A percentile compares a stretch with the other conserved stretches of the same genome.
These are phyloP conservation scores for Balakata baccata DNA, from an alignment of 345 rosid genomes.

Conservation along the genomic window DNA sequence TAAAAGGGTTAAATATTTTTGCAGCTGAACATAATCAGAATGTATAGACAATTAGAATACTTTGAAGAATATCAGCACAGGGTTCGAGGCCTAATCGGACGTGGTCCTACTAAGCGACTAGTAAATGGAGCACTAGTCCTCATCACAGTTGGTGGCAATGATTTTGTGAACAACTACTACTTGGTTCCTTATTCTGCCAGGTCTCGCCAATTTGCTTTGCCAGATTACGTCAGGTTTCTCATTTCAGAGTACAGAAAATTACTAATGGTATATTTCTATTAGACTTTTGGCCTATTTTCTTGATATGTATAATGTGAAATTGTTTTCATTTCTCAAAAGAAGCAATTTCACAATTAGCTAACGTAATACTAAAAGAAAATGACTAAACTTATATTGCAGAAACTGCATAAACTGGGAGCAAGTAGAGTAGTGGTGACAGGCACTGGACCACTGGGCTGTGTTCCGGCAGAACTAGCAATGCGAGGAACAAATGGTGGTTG, in stretches of 20 bases:
- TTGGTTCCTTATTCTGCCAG: slow-evolving; percentile 47
- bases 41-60: slow-evolving; percentile 53
- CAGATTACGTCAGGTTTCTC: slow-evolving; percentile 42
- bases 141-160: slow-evolving; percentile 58
- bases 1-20: not conserved
- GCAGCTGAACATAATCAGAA: slow-evolving; percentile 64
- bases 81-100: slow-evolving; percentile 47
- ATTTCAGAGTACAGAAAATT: slow-evolving; percentile 44
- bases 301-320: not conserved
- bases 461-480: slow-evolving; percentile 46
- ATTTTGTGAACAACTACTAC: slow-evolving; percentile 62
- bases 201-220: slow-evolving; percentile 45
- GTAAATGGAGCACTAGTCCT: slow-evolving; percentile 49
- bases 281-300: not conserved
- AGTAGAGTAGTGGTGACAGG: slow-evolving; percentile 49
- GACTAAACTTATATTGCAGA: slow-evolving; percentile 25
- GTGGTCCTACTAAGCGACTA: slow-evolving; percentile 36
- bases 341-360: not conserved
- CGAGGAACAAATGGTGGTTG: slow-evolving; percentile 36
- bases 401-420: slow-evolving; percentile 37
- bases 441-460: slow-evolving; percentile 52
- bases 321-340: too few relatives aligned
- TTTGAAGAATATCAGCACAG: slow-evolving; percentile 59
- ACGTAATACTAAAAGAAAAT: too few relatives aligned
- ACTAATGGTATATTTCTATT: slow-evolving; percentile 26